Evolutionary conservation across 768 basidiomycete species (phyloP).

Genomic region (Termitomyces sp.): DNA sequence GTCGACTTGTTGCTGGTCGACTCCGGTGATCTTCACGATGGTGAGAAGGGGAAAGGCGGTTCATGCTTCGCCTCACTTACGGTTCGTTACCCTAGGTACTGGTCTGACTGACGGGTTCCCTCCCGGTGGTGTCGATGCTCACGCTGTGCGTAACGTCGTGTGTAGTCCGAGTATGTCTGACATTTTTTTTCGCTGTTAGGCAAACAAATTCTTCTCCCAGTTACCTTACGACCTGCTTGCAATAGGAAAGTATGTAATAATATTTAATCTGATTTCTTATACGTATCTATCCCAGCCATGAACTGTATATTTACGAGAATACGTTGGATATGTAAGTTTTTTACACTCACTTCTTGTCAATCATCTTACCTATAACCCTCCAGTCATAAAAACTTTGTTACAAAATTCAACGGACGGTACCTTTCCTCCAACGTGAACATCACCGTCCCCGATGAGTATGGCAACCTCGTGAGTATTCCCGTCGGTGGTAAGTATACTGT

Average conservation of each 20-base stretch:
- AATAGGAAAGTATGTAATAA: conserved; percentile 67
- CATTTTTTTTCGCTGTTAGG: conserved; percentile 27
- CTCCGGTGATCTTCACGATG: conserved; percentile 72
- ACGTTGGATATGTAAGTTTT: conserved; percentile 56
- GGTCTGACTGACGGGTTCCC: conserved; percentile 76
- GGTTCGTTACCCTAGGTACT: conserved; percentile 38
- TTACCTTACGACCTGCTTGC: conserved; percentile 80
- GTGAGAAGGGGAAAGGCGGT: conserved; percentile 17
- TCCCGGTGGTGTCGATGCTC: conserved; percentile 63
- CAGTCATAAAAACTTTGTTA: conserved; percentile 63
- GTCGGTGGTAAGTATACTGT: conserved; percentile 27
- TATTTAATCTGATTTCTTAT: conserved; percentile 36
- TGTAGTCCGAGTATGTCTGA: neutral
- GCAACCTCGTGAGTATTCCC: conserved; percentile 27
- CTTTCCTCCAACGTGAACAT: conserved; percentile 85
- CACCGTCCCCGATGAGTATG: conserved; percentile 41
- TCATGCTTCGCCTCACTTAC: neutral
- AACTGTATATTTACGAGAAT: conserved; percentile 69
- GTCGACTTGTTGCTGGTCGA: conserved; percentile 83
- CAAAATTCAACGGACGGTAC: conserved; percentile 61
- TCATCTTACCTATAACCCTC: neutral
- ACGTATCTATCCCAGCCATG: conserved; percentile 49
- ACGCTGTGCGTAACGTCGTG: conserved; percentile 41
- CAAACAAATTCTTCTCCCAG: conserved; percentile 66
- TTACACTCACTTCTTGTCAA: neutral